Evolutionary conservation across 805 yeast genomes (phyloP).

Genomic region (Nakazawaea ambrosiae): DNA sequence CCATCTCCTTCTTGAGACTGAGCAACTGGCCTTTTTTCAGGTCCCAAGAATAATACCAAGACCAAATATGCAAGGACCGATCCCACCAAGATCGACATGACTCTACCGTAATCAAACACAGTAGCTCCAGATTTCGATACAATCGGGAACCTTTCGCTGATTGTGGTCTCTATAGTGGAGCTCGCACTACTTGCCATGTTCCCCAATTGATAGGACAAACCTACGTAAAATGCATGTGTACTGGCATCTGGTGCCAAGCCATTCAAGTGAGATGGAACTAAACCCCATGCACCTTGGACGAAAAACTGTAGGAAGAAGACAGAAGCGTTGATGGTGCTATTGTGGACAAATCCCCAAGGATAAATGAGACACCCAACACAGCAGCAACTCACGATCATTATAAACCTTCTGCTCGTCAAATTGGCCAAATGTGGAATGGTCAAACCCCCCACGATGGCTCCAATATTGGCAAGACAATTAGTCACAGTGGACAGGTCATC

Average conservation of each 20-base stretch:
- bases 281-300: constrained; percentile 70
- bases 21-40: constrained; percentile 29
- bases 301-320: constrained; percentile 54
- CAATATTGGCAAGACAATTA: constrained; percentile 49
- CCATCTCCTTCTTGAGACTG: no score
- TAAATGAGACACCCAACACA: constrained; percentile 55
- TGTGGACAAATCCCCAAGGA: constrained; percentile 50
- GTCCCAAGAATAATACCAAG: constrained; percentile 47
- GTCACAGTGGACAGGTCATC: constrained; percentile 43
- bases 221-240: constrained; percentile 49
- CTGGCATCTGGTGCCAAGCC: constrained; percentile 57
- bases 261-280: constrained; percentile 52
- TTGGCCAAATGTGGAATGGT: constrained; percentile 47
- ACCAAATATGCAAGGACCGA: constrained; percentile 50
- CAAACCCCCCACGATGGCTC: constrained; percentile 52
- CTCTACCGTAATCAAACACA: constrained; percentile 46
- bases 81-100: constrained; percentile 63
- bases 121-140: constrained; percentile 19
- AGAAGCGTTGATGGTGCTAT: constrained; percentile 44
- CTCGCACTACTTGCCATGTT: constrained; percentile 61
- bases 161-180: constrained; percentile 59
- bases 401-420: constrained; percentile 46
- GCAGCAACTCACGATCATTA: constrained; percentile 43
- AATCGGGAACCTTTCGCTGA: constrained; percentile 49
- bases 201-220: constrained; percentile 62